These are phyloP conservation scores for Beauveria pseudobassiana DNA, from an alignment of 2,329 filamentous ascomycete species.

Conservation along the genomic window DNA sequence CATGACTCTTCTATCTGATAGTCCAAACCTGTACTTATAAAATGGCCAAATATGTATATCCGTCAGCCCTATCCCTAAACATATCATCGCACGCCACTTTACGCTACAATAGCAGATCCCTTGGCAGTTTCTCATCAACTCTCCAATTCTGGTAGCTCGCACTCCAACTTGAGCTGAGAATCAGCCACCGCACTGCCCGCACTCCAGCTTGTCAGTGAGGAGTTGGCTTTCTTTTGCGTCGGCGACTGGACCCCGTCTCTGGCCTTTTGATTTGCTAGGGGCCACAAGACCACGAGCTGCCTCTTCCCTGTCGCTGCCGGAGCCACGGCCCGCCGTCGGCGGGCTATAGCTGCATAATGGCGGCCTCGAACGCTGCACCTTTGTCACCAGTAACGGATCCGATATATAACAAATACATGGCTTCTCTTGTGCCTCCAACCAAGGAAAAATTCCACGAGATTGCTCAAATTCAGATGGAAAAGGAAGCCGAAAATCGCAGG, in stretches of 20 bases:
- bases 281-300: background rate
- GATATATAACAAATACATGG: conserved; percentile 37
- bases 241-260: background rate
- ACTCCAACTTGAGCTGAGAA: background rate
- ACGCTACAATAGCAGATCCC: background rate
- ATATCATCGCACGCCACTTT: background rate
- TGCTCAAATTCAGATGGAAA: conserved; percentile 38
- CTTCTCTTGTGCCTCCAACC: conserved; percentile 41
- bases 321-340: conserved; percentile 3
- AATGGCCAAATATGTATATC: background rate
- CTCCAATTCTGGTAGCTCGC: background rate
- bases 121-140: background rate
- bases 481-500: conserved; percentile 36
- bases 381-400: background rate
- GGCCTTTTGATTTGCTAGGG: background rate
- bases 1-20: background rate
- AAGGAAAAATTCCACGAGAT: conserved; percentile 41
- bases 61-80: background rate
- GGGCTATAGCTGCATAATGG: conserved; percentile 5
- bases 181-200: conserved; percentile 3
- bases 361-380: conserved; percentile 13
- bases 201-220: background rate
- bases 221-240: background rate
- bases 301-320: background rate
- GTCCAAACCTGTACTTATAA: background rate